Percentiles rank a stretch among this genome's conserved stretches.
Evolutionary conservation across 2,329 filamentous ascomycete genomes (phyloP).

Genomic region (Proliferodiscus dingleyae): DNA sequence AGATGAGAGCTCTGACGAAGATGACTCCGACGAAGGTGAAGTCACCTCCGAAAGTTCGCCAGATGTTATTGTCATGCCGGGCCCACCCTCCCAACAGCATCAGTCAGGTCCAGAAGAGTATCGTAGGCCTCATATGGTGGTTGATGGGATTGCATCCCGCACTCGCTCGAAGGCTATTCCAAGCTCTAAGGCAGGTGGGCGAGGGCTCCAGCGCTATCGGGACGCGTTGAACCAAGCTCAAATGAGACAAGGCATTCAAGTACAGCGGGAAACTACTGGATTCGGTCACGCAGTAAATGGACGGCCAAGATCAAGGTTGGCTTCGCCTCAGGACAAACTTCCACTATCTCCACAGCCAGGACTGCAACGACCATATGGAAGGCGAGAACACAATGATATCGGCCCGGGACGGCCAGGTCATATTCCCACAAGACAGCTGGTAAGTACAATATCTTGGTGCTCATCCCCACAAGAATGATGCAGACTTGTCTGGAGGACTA

Average conservation of each 20-base stretch:
- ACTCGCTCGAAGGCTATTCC: slow-evolving; percentile 15
- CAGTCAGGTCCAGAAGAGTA: background rate
- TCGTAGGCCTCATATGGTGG: background rate
- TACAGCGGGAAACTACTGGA: background rate
- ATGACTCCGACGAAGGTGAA: slow-evolving; percentile 20
- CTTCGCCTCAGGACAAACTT: background rate
- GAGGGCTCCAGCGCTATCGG: slow-evolving; percentile 31
- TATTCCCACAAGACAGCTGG: background rate
- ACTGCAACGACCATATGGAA: background rate
- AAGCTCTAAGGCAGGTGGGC: slow-evolving; percentile 22
- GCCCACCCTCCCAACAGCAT: slow-evolving; percentile 13
- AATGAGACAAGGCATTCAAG: slow-evolving; percentile 19
- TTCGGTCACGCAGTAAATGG: background rate
- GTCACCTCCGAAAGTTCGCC: slow-evolving; percentile 19
- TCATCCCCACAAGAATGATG: background rate
- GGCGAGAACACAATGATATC: background rate
- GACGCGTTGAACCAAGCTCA: slow-evolving; percentile 33
- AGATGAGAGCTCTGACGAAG: slow-evolving; percentile 19
- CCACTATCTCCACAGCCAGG: slow-evolving; percentile 1
- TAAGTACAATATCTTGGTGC: slow-evolving; percentile 2
- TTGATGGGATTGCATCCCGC: slow-evolving; percentile 17
- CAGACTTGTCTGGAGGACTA: slow-evolving; percentile 12
- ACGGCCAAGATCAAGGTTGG: background rate
- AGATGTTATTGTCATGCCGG: slow-evolving; percentile 11
- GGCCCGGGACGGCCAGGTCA: background rate